Evolutionary conservation across 768 basidiomycete genomes (phyloP).

Genomic region (Trametes elegans): DNA sequence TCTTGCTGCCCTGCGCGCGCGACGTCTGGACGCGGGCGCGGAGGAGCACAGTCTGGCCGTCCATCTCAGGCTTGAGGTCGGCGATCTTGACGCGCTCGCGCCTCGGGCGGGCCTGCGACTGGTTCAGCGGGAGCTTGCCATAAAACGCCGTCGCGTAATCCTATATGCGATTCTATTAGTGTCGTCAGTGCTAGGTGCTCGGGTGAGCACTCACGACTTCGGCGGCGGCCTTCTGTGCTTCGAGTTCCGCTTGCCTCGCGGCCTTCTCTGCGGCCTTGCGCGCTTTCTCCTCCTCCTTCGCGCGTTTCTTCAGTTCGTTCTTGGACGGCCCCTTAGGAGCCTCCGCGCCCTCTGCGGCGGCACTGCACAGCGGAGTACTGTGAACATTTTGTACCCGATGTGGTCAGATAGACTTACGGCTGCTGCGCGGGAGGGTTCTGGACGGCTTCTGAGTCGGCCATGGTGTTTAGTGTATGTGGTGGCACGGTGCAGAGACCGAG

Average conservation of each 20-base stretch:
- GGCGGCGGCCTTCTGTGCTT: constrained; percentile 59
- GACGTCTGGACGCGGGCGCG: constrained; percentile 91
- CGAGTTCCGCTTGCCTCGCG: constrained; percentile 74
- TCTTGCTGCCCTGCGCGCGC: constrained; percentile 91
- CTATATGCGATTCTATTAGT: constrained; percentile 42
- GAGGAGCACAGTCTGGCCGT: constrained; percentile 75
- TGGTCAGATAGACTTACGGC: constrained; percentile 13
- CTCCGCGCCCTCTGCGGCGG: constrained; percentile 24
- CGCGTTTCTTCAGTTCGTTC: constrained; percentile 86
- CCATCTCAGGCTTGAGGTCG: constrained; percentile 55
- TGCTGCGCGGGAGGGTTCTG: constrained; percentile 14
- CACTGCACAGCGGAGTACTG: background rate
- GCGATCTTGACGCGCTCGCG: constrained; percentile 63
- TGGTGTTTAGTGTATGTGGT: constrained; percentile 9
- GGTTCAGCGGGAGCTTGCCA: constrained; percentile 85
- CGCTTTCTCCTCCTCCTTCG: constrained; percentile 89
- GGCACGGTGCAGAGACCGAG: background rate
- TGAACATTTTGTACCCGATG: background rate
- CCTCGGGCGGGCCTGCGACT: constrained; percentile 77
- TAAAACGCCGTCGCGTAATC: constrained; percentile 81
- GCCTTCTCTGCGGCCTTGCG: constrained; percentile 86
- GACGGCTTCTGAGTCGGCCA: constrained; percentile 26
- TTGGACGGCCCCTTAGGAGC: constrained; percentile 65
- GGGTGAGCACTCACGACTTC: constrained; percentile 49
- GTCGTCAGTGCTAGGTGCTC: too few species aligned